A percentile compares a stretch with the other conserved stretches of the same genome.
These are phyloP conservation scores for Sugiyamaella japonica DNA, from an alignment of 1,139 yeast genomes.

Conservation along the genomic window DNA sequence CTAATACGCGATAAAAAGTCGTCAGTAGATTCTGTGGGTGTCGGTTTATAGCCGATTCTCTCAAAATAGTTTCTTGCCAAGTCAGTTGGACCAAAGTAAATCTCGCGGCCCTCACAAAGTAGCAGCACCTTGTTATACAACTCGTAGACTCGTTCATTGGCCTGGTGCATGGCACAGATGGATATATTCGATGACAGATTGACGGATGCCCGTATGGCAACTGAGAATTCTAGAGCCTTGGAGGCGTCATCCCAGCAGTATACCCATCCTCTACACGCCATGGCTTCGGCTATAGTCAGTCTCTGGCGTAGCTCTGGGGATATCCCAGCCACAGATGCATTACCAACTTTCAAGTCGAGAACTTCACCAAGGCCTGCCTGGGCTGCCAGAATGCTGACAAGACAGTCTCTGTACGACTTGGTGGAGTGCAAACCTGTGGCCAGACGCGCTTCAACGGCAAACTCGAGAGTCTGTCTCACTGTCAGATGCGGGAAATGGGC, in stretches of 20 bases:
- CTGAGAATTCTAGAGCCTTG: conserved; percentile 65
- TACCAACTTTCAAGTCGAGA: conserved; percentile 55
- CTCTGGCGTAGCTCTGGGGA: conserved; percentile 64
- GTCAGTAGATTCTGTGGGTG: conserved; percentile 64
- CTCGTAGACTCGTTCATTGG: conserved; percentile 62
- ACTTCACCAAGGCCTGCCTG: conserved; percentile 60
- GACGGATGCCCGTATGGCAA: conserved; percentile 61
- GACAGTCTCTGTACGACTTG: conserved; percentile 48
- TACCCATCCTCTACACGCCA: conserved; percentile 55
- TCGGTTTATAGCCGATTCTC: conserved; percentile 60
- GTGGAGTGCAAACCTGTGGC: conserved; percentile 53
- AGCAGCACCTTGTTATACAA: conserved; percentile 64
- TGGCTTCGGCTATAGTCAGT: conserved; percentile 60
- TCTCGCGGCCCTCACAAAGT: conserved; percentile 56
- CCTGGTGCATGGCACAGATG: conserved; percentile 57
- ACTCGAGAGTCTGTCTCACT: conserved; percentile 59
- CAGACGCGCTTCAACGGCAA: conserved; percentile 58
- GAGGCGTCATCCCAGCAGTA: conserved; percentile 74
- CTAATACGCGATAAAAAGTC: conserved; percentile 68
- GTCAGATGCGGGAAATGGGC: conserved; percentile 62
- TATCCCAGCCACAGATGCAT: conserved; percentile 59
- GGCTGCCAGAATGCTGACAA: conserved; percentile 53
- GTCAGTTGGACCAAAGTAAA: conserved; percentile 56
- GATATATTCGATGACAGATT: conserved; percentile 56
- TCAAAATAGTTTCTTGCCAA: conserved; percentile 55